phyloP scores from a whole-genome alignment of 192 early-diverging fungal genomes.

The Thamnidium elegans region DNA sequence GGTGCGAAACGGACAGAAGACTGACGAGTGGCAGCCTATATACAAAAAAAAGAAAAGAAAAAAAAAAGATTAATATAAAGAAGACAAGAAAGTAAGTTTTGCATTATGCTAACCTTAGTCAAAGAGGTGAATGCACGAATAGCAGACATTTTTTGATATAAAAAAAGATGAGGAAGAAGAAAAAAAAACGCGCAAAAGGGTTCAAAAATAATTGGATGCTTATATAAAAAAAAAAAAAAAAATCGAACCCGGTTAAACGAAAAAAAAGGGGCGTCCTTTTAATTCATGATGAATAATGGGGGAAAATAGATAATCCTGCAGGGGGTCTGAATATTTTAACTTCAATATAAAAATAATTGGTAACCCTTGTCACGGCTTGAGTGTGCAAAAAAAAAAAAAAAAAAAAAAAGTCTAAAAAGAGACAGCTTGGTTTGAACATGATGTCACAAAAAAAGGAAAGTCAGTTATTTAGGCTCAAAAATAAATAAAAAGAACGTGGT shows the following conservation, averaged over 20 bases:
- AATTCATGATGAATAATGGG: slow-evolving; percentile 22
- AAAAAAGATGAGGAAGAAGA: slow-evolving; percentile 6
- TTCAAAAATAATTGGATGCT: slow-evolving; percentile 16
- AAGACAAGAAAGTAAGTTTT: not conserved
- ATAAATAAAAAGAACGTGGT: slow-evolving; percentile 1
- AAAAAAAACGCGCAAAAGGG: slow-evolving; percentile 21
- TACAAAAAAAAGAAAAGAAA: not conserved
- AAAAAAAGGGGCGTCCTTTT: slow-evolving; percentile 4
- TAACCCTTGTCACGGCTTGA: slow-evolving; percentile 8
- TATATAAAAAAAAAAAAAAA: slow-evolving; percentile 27
- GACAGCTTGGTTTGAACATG: not conserved
- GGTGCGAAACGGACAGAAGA: slow-evolving; percentile 32
- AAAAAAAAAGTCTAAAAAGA: not conserved
- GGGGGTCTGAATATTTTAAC: slow-evolving; percentile 5
- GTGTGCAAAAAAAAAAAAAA: not conserved
- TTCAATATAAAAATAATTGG: not conserved
- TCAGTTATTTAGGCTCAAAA: not conserved
- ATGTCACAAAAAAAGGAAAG: slow-evolving; percentile 9
- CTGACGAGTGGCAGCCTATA: slow-evolving; percentile 32
- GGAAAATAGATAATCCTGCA: slow-evolving; percentile 10
- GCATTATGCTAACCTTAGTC: slow-evolving; percentile 13
- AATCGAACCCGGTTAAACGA: slow-evolving; percentile 1
- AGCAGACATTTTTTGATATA: slow-evolving; percentile 29
- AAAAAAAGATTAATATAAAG: not conserved
- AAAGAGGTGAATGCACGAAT: slow-evolving; percentile 33